These are phyloP conservation scores for Erysimum cheiri DNA, from an alignment of 441 rosid species.

Conservation along the genomic window DNA sequence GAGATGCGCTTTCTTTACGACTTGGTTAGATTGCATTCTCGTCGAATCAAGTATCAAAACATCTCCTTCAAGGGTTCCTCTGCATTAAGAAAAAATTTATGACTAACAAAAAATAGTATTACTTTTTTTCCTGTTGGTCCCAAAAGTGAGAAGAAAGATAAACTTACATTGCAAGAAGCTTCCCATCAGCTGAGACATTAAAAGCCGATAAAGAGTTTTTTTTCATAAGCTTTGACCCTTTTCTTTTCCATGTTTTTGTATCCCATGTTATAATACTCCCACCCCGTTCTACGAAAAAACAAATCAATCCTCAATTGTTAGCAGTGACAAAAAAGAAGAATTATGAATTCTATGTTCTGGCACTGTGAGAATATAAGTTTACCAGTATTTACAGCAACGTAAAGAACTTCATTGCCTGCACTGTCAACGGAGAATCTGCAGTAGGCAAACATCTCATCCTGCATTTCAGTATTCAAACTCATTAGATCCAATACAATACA, in stretches of 20 bases:
- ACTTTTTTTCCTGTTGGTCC: background rate
- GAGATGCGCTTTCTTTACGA: constrained; percentile 76
- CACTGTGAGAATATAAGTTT: constrained; percentile 18
- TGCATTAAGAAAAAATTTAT: constrained; percentile 39
- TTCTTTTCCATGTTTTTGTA: constrained; percentile 73
- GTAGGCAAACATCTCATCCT: constrained; percentile 85
- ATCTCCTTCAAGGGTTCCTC: constrained; percentile 82
- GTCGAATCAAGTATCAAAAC: constrained; percentile 60
- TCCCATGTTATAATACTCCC: constrained; percentile 77
- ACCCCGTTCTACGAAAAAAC: constrained; percentile 59
- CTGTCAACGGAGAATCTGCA: constrained; percentile 74
- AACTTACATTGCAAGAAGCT: constrained; percentile 77
- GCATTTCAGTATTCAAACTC: constrained; percentile 38
- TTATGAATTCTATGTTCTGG: background rate
- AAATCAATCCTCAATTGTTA: constrained; percentile 24
- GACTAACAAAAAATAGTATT: constrained; percentile 10
- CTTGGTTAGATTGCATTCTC: constrained; percentile 52
- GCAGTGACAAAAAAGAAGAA: background rate
- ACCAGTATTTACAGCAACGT: constrained; percentile 86
- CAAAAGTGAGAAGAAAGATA: background rate
- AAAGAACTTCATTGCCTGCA: constrained; percentile 61
- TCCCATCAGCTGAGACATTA: constrained; percentile 86
- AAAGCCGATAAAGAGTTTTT: constrained; percentile 70
- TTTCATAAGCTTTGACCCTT: constrained; percentile 56
- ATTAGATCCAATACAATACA: constrained; percentile 35